Percentiles rank a stretch among this genome's conserved stretches.
These are phyloP conservation scores for Penicillium bialowiezense DNA, from an alignment of 495 filamentous ascomycete genomes.

Conservation along the genomic window DNA sequence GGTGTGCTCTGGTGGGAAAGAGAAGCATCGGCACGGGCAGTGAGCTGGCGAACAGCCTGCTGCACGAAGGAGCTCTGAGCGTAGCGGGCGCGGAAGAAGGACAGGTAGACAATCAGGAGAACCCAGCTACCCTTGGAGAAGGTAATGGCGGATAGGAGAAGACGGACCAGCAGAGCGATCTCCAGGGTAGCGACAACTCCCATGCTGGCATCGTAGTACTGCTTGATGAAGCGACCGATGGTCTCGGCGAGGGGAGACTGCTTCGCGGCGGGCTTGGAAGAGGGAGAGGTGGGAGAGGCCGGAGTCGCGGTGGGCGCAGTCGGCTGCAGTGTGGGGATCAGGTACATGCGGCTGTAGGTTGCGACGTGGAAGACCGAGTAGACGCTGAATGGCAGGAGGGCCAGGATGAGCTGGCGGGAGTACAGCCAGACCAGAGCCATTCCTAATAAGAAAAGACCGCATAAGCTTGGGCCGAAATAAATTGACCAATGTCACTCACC, in stretches of 20 bases:
- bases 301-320: conserved; percentile 33
- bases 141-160: conserved; percentile 72
- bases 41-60: conserved; percentile 68
- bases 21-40: conserved; percentile 72
- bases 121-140: conserved; percentile 92
- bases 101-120: conserved; percentile 77
- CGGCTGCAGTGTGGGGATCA: conserved; percentile 51
- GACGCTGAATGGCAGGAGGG: conserved; percentile 89
- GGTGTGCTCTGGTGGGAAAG: conserved; percentile 85
- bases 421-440: conserved; percentile 97
- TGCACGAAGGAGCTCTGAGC: conserved; percentile 91
- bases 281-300: conserved; percentile 54
- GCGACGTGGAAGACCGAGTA: conserved; percentile 98
- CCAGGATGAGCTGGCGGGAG: conserved; percentile 80
- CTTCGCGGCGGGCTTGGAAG: conserved; percentile 55
- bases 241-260: conserved; percentile 69
- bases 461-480: conserved; percentile 8
- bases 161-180: conserved; percentile 76
- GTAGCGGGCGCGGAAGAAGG: conserved; percentile 87
- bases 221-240: conserved; percentile 92
- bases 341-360: conserved; percentile 60
- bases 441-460: conserved; percentile 45
- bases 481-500: conserved; percentile 56
- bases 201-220: conserved; percentile 92
- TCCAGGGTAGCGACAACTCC: conserved; percentile 74